These are phyloP conservation scores for Blastobotrys raffinosifermentans DNA, from an alignment of 1,139 yeast genomes.

Conservation along the genomic window DNA sequence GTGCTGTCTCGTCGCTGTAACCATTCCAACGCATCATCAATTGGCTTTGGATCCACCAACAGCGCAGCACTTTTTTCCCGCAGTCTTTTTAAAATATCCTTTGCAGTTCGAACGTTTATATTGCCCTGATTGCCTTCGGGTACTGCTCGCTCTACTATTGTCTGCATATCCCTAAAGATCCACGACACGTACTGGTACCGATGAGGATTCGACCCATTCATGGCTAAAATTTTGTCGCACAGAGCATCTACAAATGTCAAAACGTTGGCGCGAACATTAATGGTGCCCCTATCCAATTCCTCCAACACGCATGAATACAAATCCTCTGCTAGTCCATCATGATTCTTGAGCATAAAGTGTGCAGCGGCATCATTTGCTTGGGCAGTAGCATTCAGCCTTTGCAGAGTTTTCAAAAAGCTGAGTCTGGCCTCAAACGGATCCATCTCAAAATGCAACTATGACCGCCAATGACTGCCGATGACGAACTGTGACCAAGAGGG, in stretches of 20 bases:
- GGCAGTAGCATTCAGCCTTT: slow-evolving; percentile 57
- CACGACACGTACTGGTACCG: slow-evolving; percentile 12
- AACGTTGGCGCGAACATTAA: slow-evolving; percentile 60
- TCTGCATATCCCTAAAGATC: slow-evolving; percentile 43
- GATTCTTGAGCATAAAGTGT: slow-evolving; percentile 52
- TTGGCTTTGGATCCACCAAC: slow-evolving; percentile 9
- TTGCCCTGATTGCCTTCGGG: slow-evolving; percentile 49
- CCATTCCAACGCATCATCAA: slow-evolving; percentile 4
- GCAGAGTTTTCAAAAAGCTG: slow-evolving; percentile 57
- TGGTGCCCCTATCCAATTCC: slow-evolving; percentile 41
- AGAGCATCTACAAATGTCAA: slow-evolving; percentile 65
- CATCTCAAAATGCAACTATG: no score
- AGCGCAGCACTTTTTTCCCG: slow-evolving; percentile 15
- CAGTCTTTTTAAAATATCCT: slow-evolving; percentile 25
- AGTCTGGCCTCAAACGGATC: slow-evolving; percentile 76
- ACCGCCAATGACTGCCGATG: no score
- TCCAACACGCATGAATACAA: slow-evolving; percentile 66
- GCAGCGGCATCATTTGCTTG: slow-evolving; percentile 51
- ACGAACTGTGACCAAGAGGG: no score
- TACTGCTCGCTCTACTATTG: slow-evolving; percentile 48
- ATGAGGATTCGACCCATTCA: not conserved
- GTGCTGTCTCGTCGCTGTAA: not conserved
- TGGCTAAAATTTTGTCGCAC: slow-evolving; percentile 21
- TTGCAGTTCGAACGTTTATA: no score
- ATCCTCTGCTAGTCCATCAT: slow-evolving; percentile 57